These are phyloP conservation scores for Trypanosoma boissoni DNA, from an alignment of 208 protist species.

Conservation along the genomic window DNA sequence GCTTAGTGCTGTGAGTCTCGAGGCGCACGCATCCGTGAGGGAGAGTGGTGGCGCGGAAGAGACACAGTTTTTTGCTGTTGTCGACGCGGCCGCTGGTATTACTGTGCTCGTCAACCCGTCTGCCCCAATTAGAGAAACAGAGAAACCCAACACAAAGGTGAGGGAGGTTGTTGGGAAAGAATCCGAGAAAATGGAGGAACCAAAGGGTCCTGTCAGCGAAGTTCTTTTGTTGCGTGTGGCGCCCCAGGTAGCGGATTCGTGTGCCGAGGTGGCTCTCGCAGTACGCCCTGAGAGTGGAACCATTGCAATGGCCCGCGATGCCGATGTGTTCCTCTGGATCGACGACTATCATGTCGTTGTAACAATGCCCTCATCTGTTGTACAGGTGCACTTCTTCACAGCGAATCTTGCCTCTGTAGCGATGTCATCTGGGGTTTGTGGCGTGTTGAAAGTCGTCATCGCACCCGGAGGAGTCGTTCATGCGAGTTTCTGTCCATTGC, in stretches of 20 bases:
- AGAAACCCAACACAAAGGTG: background rate
- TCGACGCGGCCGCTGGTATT: background rate
- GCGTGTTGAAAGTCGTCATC: slow-evolving; percentile 27
- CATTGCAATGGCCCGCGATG: slow-evolving; percentile 29
- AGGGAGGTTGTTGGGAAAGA: background rate
- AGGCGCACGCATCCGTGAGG: too few species aligned
- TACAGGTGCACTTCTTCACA: slow-evolving; percentile 25
- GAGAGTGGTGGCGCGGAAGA: too few species aligned
- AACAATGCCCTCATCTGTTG: slow-evolving; percentile 23
- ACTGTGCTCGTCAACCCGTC: background rate
- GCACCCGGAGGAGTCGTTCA: slow-evolving; percentile 7
- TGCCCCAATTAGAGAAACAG: background rate
- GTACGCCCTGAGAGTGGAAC: slow-evolving; percentile 20
- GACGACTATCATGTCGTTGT: slow-evolving; percentile 24
- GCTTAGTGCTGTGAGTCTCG: too few species aligned
- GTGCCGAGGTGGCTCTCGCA: slow-evolving; percentile 1
- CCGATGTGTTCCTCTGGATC: slow-evolving; percentile 22
- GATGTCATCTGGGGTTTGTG: slow-evolving; percentile 8
- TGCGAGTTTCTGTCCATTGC: slow-evolving; percentile 26
- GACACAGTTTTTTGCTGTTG: too few species aligned
- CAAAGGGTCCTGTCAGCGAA: too few species aligned
- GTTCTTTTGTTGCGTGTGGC: slow-evolving; percentile 20
- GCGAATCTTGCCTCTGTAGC: slow-evolving; percentile 19
- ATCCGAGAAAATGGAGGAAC: slow-evolving; percentile 2
- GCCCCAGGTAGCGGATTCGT: background rate